Evolutionary conservation across 2,329 filamentous ascomycete species (phyloP).

Genomic region (Pseudonectria buxi): DNA sequence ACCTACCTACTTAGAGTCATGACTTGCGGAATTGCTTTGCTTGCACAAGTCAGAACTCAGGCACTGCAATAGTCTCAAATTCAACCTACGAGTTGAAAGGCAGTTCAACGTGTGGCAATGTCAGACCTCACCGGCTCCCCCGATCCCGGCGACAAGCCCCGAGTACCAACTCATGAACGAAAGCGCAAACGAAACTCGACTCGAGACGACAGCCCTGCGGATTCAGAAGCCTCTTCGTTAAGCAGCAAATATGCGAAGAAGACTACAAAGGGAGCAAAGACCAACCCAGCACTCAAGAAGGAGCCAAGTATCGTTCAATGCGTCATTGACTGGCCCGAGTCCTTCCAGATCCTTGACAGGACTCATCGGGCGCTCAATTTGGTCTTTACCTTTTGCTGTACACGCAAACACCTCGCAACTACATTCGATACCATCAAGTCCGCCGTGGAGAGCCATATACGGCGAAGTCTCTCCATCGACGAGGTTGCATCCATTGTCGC

Average conservation of each 20-base stretch:
- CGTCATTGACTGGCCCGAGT: constrained; percentile 60
- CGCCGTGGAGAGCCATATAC: constrained; percentile 77
- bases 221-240: constrained; percentile 7
- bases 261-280: no score
- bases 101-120: constrained; percentile 5
- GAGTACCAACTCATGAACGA: constrained; percentile 2
- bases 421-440: constrained; percentile 84
- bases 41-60: no score
- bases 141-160: neutral
- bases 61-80: no score
- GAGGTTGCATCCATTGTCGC: constrained; percentile 79
- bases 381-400: constrained; percentile 91
- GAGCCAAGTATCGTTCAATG: constrained; percentile 18
- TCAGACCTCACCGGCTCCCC: constrained; percentile 1
- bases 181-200: constrained; percentile 17
- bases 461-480: constrained; percentile 60
- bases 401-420: constrained; percentile 84
- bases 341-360: constrained; percentile 65
- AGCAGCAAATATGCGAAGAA: no score
- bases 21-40: no score
- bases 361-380: constrained; percentile 82
- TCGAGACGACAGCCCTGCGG: constrained; percentile 2
- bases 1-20: neutral
- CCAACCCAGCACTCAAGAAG: constrained; percentile 3
- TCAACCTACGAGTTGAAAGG: no score